Conservation (phyloP, 352 stramenopile genomes). For the Pythium dissimile region DNA sequence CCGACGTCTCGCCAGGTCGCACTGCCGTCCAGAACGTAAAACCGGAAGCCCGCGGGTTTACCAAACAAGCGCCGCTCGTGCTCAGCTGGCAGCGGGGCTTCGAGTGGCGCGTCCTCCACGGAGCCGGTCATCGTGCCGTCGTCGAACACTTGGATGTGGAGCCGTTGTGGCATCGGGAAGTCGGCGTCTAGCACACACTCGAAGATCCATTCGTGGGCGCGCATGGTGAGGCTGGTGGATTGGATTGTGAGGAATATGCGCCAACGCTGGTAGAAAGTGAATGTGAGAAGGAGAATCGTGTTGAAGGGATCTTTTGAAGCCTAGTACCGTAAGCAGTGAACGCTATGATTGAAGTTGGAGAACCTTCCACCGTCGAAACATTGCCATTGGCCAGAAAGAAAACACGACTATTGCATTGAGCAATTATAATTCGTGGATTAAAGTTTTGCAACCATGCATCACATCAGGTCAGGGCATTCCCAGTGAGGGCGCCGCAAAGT, state of each 20-base stretch:
- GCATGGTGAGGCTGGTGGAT: constrained; percentile 1
- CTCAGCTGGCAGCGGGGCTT: not conserved
- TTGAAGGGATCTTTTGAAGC: not conserved
- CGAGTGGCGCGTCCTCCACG: not conserved
- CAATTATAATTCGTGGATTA: constrained; percentile 3
- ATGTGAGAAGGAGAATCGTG: not conserved
- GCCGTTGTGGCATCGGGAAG: not conserved
- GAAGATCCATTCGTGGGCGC: constrained; percentile 7
- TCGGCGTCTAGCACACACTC: constrained; percentile 8
- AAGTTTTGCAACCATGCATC: not conserved
- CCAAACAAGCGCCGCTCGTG: not conserved
- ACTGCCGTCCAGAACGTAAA: constrained; percentile 14
- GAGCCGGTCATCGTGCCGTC: constrained; percentile 18
- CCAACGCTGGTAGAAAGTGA: no score
- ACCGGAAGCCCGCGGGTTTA: constrained; percentile 4
- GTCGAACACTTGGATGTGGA: constrained; percentile 11
- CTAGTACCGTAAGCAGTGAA: no score
- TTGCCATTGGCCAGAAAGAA: not conserved
- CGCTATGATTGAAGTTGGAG: no score
- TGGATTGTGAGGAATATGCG: not conserved
- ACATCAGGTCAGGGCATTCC: no score
- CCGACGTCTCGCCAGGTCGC: constrained; percentile 13
- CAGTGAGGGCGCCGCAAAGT: not conserved
- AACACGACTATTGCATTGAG: not conserved
- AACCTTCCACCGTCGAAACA: not conserved